A percentile compares a stretch with the other conserved stretches of the same genome.
These are phyloP conservation scores for Phytophthora pisi DNA, from an alignment of 352 stramenopile genomes.

Conservation along the genomic window DNA sequence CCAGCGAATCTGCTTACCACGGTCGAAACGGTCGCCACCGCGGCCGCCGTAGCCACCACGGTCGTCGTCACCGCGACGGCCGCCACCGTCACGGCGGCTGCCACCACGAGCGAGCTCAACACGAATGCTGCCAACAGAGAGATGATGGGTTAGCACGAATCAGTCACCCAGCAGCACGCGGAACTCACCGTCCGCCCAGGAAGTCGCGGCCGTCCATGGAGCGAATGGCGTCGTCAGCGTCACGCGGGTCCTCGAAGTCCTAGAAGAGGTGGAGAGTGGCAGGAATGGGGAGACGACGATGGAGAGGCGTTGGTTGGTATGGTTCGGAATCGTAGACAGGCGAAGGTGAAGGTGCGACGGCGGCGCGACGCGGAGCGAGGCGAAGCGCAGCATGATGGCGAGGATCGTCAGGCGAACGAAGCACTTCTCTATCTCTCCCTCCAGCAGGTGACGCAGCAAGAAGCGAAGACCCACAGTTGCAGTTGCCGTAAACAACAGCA, in stretches of 20 bases:
- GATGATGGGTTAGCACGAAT: background rate
- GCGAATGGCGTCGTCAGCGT: slow-evolving; percentile 87
- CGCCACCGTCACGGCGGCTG: slow-evolving; percentile 58
- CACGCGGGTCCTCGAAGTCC: slow-evolving; percentile 90
- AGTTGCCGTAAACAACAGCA: background rate
- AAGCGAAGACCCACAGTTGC: background rate
- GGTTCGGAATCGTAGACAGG: slow-evolving; percentile 28
- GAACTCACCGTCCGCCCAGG: slow-evolving; percentile 75
- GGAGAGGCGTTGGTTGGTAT: slow-evolving; percentile 58
- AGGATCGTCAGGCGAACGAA: slow-evolving; percentile 2
- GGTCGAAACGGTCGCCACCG: slow-evolving; percentile 61
- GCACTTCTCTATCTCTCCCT: slow-evolving; percentile 32
- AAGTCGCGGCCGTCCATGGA: slow-evolving; percentile 88
- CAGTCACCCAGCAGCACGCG: background rate
- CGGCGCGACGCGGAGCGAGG: slow-evolving; percentile 22
- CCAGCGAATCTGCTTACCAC: slow-evolving; percentile 32
- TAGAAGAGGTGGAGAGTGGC: slow-evolving; percentile 66
- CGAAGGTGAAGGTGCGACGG: slow-evolving; percentile 30
- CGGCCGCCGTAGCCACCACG: slow-evolving; percentile 40
- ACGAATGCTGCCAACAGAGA: slow-evolving; percentile 54
- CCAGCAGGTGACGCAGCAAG: slow-evolving; percentile 15
- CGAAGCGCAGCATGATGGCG: slow-evolving; percentile 51
- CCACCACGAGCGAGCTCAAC: slow-evolving; percentile 83
- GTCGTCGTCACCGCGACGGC: slow-evolving; percentile 32
- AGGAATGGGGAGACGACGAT: slow-evolving; percentile 54